Evolutionary conservation across 169 alveolate genomes (phyloP).

Genomic region (Plasmodium ovale): DNA sequence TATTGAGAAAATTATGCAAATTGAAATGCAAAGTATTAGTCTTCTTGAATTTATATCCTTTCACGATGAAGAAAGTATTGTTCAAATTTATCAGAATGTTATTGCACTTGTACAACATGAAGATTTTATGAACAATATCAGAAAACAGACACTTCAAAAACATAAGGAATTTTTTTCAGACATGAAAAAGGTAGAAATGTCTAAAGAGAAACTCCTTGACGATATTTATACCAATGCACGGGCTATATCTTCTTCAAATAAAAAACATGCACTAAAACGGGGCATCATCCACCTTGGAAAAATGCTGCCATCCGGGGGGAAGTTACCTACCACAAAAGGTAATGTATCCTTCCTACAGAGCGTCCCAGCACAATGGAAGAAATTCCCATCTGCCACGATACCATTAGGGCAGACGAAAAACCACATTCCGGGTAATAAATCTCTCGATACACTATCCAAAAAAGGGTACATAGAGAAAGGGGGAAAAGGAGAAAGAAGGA

Average conservation of each 20-base stretch:
- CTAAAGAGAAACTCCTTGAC: slow-evolving; percentile 4
- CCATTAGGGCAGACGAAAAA: background rate
- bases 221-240: slow-evolving; percentile 15
- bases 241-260: background rate
- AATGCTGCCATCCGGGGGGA: too few species aligned
- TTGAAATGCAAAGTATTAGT: slow-evolving; percentile 28
- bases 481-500: background rate
- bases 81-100: slow-evolving; percentile 22
- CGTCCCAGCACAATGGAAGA: background rate
- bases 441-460: background rate
- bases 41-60: slow-evolving; percentile 41
- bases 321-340: too few species aligned
- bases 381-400: background rate
- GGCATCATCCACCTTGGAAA: too few species aligned
- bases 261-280: background rate
- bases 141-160: background rate
- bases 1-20: slow-evolving; percentile 15
- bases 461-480: background rate
- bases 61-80: slow-evolving; percentile 37
- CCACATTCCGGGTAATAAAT: background rate
- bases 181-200: slow-evolving; percentile 1
- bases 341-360: too few species aligned
- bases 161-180: slow-evolving; percentile 30
- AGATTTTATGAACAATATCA: slow-evolving; percentile 24
- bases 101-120: slow-evolving; percentile 56